Percentiles rank a stretch among this genome's conserved stretches.
These are phyloP conservation scores for Agaricus subrufescens DNA, from an alignment of 768 basidiomycete species.

Conservation along the genomic window DNA sequence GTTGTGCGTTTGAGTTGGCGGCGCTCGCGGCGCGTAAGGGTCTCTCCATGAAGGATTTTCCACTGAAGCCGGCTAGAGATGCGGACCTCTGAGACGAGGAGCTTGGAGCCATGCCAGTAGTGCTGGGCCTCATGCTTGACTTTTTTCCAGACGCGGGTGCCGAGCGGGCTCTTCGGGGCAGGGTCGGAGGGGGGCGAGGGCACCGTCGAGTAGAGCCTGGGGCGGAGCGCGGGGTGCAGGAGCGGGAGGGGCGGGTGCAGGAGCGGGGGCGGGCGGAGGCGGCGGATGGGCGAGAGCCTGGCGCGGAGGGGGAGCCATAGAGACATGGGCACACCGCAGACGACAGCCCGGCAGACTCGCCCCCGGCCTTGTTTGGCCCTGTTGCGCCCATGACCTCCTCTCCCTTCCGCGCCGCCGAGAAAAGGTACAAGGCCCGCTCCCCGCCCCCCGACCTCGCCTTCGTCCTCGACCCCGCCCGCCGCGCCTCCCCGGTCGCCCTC, in stretches of 20 bases:
- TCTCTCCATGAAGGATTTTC: slow-evolving; percentile 90
- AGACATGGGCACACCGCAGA: slow-evolving; percentile 46
- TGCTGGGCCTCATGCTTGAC: slow-evolving; percentile 95
- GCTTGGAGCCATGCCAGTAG: slow-evolving; percentile 95
- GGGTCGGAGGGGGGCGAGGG: slow-evolving; percentile 28
- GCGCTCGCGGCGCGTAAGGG: slow-evolving; percentile 87
- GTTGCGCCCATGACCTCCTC: slow-evolving; percentile 33
- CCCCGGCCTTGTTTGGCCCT: slow-evolving; percentile 24
- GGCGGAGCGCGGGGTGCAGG: slow-evolving; percentile 25
- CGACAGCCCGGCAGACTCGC: neutral
- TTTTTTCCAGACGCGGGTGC: slow-evolving; percentile 77
- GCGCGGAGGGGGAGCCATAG: slow-evolving; percentile 62
- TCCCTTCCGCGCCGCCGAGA: slow-evolving; percentile 73
- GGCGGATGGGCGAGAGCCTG: slow-evolving; percentile 28
- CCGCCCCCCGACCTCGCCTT: slow-evolving; percentile 69
- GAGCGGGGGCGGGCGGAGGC: slow-evolving; percentile 15
- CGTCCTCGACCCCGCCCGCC: slow-evolving; percentile 61
- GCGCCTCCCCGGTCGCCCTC: slow-evolving; percentile 41
- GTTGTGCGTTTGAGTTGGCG: slow-evolving; percentile 94
- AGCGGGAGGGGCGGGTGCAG: slow-evolving; percentile 18
- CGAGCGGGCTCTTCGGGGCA: slow-evolving; percentile 45
- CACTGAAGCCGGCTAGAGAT: slow-evolving; percentile 85
- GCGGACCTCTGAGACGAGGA: slow-evolving; percentile 90
- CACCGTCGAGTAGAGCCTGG: slow-evolving; percentile 18
- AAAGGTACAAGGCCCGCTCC: slow-evolving; percentile 73